Conservation (phyloP, 345 rosid species). For the Aegle marmelos region DNA sequence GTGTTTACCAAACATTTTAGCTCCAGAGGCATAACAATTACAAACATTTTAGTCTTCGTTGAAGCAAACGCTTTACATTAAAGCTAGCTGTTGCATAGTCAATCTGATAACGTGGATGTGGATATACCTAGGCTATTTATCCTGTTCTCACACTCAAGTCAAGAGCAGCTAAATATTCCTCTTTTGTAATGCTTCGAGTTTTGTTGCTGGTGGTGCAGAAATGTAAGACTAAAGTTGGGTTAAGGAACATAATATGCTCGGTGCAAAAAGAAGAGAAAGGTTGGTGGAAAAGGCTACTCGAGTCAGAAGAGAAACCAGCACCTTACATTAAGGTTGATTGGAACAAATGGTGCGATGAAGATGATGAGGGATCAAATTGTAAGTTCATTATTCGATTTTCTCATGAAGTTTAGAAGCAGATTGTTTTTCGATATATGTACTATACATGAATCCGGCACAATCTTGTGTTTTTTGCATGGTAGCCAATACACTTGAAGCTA, state of each 20-base stretch:
- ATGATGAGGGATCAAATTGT: conserved; percentile 66
- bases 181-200: background rate
- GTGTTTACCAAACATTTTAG: no score
- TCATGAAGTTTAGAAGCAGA: background rate
- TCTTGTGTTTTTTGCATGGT: background rate
- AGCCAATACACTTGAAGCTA: background rate
- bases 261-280: conserved; percentile 79
- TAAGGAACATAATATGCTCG: conserved; percentile 80
- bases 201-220: conserved; percentile 43
- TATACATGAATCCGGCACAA: background rate
- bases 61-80: background rate
- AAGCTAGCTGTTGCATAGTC: background rate
- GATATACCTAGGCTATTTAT: background rate
- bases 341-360: conserved; percentile 99
- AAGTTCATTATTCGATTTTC: conserved; percentile 27
- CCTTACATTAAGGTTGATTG: conserved; percentile 98
- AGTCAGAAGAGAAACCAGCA: conserved; percentile 87
- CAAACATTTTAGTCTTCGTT: background rate
- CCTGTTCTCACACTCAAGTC: background rate
- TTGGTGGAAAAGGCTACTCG: conserved; percentile 91
- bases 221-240: conserved; percentile 72
- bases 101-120: background rate
- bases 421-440: background rate
- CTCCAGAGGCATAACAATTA: no score
- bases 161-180: background rate